phyloP scores from a whole-genome alignment of 257 asterid genomes.

The Apocynum venetum region DNA sequence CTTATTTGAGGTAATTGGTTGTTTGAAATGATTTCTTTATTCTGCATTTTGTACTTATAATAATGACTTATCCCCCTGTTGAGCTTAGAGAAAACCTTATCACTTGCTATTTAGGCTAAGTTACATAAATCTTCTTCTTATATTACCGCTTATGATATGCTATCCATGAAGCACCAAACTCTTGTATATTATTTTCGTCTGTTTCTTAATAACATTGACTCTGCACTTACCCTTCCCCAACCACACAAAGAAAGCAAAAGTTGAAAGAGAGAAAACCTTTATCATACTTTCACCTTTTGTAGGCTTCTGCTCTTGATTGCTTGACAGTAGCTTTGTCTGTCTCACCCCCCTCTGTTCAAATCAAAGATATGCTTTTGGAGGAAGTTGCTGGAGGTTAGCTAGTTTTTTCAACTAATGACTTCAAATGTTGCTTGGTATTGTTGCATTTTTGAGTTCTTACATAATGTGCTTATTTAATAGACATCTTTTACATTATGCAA shows the following conservation, averaged over 20 bases:
- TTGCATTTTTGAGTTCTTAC: conserved; percentile 1
- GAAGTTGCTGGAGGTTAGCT: conserved; percentile 66
- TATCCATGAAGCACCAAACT: background rate
- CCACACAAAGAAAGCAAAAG: background rate
- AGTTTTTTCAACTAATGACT: background rate
- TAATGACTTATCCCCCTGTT: background rate
- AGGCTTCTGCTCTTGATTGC: conserved; percentile 75
- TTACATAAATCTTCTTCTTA: background rate
- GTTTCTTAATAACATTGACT: background rate
- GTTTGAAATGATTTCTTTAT: background rate
- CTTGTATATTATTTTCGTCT: background rate
- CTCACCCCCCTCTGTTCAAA: conserved; percentile 56
- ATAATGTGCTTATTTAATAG: background rate
- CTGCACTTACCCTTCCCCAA: background rate
- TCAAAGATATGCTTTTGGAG: conserved; percentile 59
- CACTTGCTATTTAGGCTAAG: background rate
- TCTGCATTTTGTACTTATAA: background rate
- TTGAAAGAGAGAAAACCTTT: background rate
- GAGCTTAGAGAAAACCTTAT: background rate
- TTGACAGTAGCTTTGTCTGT: conserved; percentile 69
- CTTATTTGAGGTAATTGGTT: background rate
- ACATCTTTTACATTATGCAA: too few relatives aligned
- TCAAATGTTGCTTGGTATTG: conserved; percentile 1
- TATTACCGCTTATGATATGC: background rate
- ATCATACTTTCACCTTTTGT: conserved; percentile 17